Percentiles rank a stretch among this genome's conserved stretches.
These are phyloP conservation scores for Chimonanthus salicifolius DNA, from an alignment of 164 flowering plant genomes.

Conservation along the genomic window DNA sequence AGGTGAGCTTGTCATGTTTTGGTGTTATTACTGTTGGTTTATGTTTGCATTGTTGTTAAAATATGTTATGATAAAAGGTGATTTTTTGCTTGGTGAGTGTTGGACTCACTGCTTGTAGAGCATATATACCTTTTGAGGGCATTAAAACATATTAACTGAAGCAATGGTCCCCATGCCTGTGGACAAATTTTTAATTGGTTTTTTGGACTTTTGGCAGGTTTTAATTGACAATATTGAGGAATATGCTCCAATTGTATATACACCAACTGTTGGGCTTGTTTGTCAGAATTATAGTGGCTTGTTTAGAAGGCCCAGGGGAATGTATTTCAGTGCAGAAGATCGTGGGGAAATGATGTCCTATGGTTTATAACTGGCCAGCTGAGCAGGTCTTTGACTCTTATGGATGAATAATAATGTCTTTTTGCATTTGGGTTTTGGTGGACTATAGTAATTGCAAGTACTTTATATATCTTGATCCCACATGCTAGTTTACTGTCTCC, in stretches of 20 bases:
- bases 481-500: no score
- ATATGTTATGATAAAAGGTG: neutral
- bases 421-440: no score
- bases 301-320: constrained; percentile 97
- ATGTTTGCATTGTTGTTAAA: neutral
- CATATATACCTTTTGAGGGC: neutral
- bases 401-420: no score
- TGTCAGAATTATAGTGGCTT: constrained; percentile 95
- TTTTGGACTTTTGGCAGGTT: constrained; percentile 49
- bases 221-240: constrained; percentile 84
- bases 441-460: no score
- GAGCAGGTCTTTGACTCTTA: constrained; percentile 53
- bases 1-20: constrained; percentile 32
- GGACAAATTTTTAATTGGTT: neutral
- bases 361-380: constrained; percentile 97
- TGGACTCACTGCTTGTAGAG: no score
- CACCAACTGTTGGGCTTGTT: constrained; percentile 95
- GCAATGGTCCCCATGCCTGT: neutral
- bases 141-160: neutral
- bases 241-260: constrained; percentile 96
- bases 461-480: no score
- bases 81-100: neutral
- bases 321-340: constrained; percentile 94
- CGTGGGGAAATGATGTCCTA: constrained; percentile 99
- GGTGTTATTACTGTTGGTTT: no score